Percentiles rank a stretch among this genome's conserved stretches.
Conservation (phyloP, 2,329 filamentous ascomycete species). For the Aspergillus arachidicola region DNA sequence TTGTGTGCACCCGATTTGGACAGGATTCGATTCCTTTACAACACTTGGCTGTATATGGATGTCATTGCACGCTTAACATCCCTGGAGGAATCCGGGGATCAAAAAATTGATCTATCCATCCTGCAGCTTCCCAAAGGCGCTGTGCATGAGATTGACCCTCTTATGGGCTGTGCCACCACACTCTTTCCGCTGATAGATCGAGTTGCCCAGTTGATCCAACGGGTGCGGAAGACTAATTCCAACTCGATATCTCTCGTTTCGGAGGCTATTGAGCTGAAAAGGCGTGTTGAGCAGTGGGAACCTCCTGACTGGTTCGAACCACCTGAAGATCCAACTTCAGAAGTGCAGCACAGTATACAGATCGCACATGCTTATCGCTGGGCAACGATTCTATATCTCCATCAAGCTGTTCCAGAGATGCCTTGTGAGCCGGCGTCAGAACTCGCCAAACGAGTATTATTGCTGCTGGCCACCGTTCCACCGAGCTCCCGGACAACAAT, state of each 20-base stretch:
- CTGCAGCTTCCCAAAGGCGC: slow-evolving; percentile 47
- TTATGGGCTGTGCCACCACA: slow-evolving; percentile 70
- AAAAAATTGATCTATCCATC: slow-evolving; percentile 42
- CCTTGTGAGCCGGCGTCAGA: slow-evolving; percentile 60
- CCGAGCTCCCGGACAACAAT: slow-evolving; percentile 64
- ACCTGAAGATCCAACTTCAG: slow-evolving; percentile 65
- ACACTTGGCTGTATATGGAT: slow-evolving; percentile 74
- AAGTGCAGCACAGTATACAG: slow-evolving; percentile 65
- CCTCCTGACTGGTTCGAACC: slow-evolving; percentile 60
- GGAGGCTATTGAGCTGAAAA: slow-evolving; percentile 64
- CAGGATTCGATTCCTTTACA: slow-evolving; percentile 68
- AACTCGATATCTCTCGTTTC: slow-evolving; percentile 65
- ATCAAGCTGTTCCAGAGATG: slow-evolving; percentile 70
- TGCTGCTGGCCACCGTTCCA: slow-evolving; percentile 65
- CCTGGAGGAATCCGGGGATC: slow-evolving; percentile 59
- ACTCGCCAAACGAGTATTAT: slow-evolving; percentile 64
- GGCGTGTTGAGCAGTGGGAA: slow-evolving; percentile 62
- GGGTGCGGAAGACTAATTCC: slow-evolving; percentile 56
- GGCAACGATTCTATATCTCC: slow-evolving; percentile 67
- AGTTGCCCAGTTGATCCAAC: slow-evolving; percentile 67
- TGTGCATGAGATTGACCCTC: slow-evolving; percentile 65
- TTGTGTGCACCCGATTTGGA: slow-evolving; percentile 52
- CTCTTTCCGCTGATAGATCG: slow-evolving; percentile 70
- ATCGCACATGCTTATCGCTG: slow-evolving; percentile 69
- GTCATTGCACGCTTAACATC: slow-evolving; percentile 70